Conservation (phyloP, 2,329 filamentous ascomycete species). For the Aspergillus phoenicis region DNA sequence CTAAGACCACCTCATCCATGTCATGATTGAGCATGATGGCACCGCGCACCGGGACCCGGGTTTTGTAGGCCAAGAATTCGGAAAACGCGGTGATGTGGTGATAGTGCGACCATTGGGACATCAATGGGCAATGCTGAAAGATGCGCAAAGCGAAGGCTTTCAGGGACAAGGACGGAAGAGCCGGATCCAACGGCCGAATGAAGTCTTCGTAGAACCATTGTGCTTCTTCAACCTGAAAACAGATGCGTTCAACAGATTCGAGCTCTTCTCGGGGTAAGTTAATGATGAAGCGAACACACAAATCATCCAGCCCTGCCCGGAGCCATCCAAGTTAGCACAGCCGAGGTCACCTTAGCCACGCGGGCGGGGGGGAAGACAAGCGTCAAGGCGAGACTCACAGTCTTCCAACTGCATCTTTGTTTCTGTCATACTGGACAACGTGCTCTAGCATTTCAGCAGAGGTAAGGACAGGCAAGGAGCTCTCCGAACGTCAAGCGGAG, state of each 20-base stretch:
- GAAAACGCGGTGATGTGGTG: conserved; percentile 83
- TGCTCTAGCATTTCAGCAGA: conserved; percentile 62
- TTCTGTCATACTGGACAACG: conserved; percentile 68
- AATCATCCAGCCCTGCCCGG: conserved; percentile 83
- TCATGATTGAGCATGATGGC: conserved; percentile 88
- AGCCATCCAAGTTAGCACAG: conserved; percentile 27
- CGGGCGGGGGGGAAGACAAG: not conserved
- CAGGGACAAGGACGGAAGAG: conserved; percentile 80
- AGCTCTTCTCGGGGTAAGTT: conserved; percentile 93
- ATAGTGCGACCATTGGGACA: conserved; percentile 76
- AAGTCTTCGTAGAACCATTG: conserved; percentile 99
- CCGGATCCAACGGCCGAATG: conserved; percentile 83
- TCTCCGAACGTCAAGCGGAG: conserved; percentile 23
- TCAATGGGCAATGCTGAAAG: conserved; percentile 89
- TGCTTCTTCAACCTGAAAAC: conserved; percentile 97
- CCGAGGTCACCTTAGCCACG: not conserved
- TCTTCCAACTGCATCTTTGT: conserved; percentile 86
- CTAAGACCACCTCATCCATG: conserved; percentile 93
- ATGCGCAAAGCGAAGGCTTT: conserved; percentile 85
- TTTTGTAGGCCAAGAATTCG: conserved; percentile 93
- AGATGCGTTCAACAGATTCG: conserved; percentile 86
- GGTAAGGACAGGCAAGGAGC: conserved; percentile 24
- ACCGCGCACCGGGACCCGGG: conserved; percentile 86
- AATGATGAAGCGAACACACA: conserved; percentile 97
- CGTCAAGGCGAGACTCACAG: conserved; percentile 60